Percentiles rank a stretch among this genome's conserved stretches.
Evolutionary conservation across 31 red algal species (phyloP).

Genomic region (Porphyra umbilicalis): DNA sequence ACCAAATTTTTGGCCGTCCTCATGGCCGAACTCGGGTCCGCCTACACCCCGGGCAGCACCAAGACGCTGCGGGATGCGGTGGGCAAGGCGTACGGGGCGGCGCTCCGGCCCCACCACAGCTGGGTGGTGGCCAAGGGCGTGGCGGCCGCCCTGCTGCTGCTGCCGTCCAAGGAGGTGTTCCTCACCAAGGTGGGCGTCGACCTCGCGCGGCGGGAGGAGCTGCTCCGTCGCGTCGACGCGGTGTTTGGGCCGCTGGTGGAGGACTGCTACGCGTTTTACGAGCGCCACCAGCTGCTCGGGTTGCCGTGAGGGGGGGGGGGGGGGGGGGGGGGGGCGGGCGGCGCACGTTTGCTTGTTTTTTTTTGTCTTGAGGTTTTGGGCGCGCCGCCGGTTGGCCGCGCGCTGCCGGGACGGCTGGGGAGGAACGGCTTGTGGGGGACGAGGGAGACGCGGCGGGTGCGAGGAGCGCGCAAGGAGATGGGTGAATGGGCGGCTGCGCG

Average conservation of each 20-base stretch:
- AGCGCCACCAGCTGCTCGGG: slow-evolving; percentile 25
- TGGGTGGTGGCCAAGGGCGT: slow-evolving; percentile 70
- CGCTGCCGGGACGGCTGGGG: too few species aligned
- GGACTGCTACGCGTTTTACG: slow-evolving; percentile 81
- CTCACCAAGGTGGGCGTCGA: slow-evolving; percentile 59
- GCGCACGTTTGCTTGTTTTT: neutral
- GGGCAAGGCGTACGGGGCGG: slow-evolving; percentile 66
- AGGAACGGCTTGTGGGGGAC: too few species aligned
- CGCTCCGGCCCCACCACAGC: slow-evolving; percentile 78
- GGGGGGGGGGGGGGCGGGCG: neutral
- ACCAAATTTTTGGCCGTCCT: slow-evolving; percentile 58
- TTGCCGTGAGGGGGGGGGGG: slow-evolving; percentile 43
- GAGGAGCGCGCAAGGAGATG: neutral
- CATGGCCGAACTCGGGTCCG: slow-evolving; percentile 40
- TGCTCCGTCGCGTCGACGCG: slow-evolving; percentile 32
- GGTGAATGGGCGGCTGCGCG: too few species aligned
- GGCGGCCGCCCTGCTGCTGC: slow-evolving; percentile 58
- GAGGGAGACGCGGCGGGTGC: neutral
- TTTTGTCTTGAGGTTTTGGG: too few species aligned
- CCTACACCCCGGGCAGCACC: neutral
- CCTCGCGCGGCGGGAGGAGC: slow-evolving; percentile 27
- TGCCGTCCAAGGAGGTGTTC: slow-evolving; percentile 84
- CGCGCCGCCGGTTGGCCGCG: too few species aligned
- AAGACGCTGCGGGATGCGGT: slow-evolving; percentile 54
- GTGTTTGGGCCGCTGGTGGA: slow-evolving; percentile 60